Base-by-base conservation (phyloP, 2,329 filamentous ascomycete genomes). In the Xylaria sp. region DNA sequence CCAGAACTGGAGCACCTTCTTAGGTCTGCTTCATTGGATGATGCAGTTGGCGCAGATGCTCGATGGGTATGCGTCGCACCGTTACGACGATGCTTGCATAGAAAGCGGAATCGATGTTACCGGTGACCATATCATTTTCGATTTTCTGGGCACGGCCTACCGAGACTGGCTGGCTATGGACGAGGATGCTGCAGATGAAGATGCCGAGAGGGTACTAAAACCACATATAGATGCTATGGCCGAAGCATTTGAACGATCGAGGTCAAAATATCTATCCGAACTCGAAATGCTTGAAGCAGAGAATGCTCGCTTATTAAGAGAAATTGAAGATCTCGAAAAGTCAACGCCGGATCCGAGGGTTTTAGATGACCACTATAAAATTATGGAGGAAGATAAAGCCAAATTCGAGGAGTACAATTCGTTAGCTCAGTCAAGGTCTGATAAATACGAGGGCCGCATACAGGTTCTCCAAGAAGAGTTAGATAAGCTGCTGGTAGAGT, bases 361-460 rank as follows among this genome's bases (percentile, higher is more conserved):
- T 63, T 83, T 98, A 27, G 94, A 97, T 77, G 90, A 94, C 74
- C 89, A 95, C 75, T 97, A 95, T 83, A 92, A 93, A 75, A 95
- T 97, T 62, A 89, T 99, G 81, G 94, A 97, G 77, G 94, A 96
- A 73, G 96, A 99, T 80, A 94, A 92, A 75, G 86, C 90, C 75
- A 98, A 99, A 76, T 99, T 98, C 73, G 94, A 97, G 76, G 91
- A 93, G 75, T 99, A 97, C 84, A 97, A 97, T 77, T 88, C 89
- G 45, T 88, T 91, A 36, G 93, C 97, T 71, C 86, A 92, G 74
- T 89, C 91, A 67, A 93, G 95, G 75, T 92, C 94, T 0, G 92
- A 97, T 70, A 97, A 97, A 79, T 96, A 97, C 80, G 90, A 94
- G 69, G 87, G 86, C 69, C 89, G 93, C 15, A 92, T 92, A 71